Evolutionary conservation across 1,139 yeast species (phyloP).

Genomic region (Zygoascus sp.): DNA sequence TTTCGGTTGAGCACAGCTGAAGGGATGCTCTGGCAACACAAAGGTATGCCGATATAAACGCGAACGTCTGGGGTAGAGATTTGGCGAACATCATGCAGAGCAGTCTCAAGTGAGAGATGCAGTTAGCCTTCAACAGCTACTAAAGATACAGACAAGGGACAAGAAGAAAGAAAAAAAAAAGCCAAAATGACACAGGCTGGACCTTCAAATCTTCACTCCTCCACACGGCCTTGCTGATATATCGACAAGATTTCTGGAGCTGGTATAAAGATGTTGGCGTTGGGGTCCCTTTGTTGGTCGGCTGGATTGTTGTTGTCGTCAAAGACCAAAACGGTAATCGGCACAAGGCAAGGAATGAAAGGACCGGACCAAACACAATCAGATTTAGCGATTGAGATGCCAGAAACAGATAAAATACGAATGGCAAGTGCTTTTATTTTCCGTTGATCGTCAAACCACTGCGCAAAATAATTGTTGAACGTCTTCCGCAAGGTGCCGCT

Average conservation of each 20-base stretch:
- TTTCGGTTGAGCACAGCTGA: constrained; percentile 45
- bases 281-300: not conserved
- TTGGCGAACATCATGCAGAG: not conserved
- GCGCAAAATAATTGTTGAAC: too few species aligned
- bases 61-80: not conserved
- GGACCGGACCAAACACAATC: not conserved
- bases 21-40: not conserved
- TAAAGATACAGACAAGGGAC: not conserved
- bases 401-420: not conserved
- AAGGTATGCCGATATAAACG: not conserved
- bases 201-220: not conserved
- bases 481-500: too few species aligned
- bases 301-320: not conserved
- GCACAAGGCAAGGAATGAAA: constrained; percentile 3
- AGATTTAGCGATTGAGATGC: not conserved
- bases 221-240: not conserved
- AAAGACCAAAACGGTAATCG: not conserved
- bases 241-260: not conserved
- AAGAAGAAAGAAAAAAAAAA: not conserved
- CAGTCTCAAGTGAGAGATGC: not conserved
- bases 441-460: too few species aligned
- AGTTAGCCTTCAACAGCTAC: not conserved
- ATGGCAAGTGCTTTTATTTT: not conserved
- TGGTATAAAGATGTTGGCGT: not conserved
- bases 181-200: too few species aligned